A percentile compares a stretch with the other conserved stretches of the same genome.
Conservation (phyloP, 768 basidiomycete genomes). For the Suillus weaverae region DNA sequence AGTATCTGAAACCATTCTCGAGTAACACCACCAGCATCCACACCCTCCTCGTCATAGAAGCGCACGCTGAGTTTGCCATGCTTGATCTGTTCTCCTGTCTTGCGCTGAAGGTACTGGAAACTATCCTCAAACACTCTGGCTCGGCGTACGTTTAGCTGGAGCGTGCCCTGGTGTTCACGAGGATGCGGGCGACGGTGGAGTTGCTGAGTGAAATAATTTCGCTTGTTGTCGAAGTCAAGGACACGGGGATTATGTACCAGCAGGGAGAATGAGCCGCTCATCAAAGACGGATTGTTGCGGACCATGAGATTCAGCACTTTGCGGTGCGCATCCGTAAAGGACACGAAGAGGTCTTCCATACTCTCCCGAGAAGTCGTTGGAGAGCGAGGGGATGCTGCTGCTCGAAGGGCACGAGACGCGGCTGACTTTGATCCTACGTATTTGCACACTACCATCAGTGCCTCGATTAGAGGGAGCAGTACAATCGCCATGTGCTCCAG, state of each 20-base stretch:
- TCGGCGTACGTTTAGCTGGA: constrained; percentile 88
- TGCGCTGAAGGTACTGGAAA: constrained; percentile 86
- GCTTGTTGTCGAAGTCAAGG: constrained; percentile 99
- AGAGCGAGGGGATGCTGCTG: constrained; percentile 68
- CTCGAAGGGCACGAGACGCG: constrained; percentile 54
- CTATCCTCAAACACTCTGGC: constrained; percentile 97
- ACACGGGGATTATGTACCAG: constrained; percentile 95
- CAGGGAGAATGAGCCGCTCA: constrained; percentile 97
- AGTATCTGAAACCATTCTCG: constrained; percentile 99
- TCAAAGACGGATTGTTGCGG: constrained; percentile 94
- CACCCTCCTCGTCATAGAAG: constrained; percentile 96
- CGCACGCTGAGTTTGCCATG: constrained; percentile 95
- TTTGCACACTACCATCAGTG: constrained; percentile 98
- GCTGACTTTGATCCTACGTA: constrained; percentile 73
- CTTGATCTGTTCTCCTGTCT: constrained; percentile 95
- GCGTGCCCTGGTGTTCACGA: constrained; percentile 78
- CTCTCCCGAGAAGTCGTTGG: constrained; percentile 69
- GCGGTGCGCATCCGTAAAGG: constrained; percentile 90
- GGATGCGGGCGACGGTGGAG: constrained; percentile 79
- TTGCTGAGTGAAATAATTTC: constrained; percentile 93
- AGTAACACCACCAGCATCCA: constrained; percentile 97
- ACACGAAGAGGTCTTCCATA: constrained; percentile 89
- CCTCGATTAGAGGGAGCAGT: constrained; percentile 90
- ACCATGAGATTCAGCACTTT: constrained; percentile 97
- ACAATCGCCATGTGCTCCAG: constrained; percentile 90